These are phyloP conservation scores for Sporobolomyces pararoseus DNA, from an alignment of 768 basidiomycete species.

Conservation along the genomic window DNA sequence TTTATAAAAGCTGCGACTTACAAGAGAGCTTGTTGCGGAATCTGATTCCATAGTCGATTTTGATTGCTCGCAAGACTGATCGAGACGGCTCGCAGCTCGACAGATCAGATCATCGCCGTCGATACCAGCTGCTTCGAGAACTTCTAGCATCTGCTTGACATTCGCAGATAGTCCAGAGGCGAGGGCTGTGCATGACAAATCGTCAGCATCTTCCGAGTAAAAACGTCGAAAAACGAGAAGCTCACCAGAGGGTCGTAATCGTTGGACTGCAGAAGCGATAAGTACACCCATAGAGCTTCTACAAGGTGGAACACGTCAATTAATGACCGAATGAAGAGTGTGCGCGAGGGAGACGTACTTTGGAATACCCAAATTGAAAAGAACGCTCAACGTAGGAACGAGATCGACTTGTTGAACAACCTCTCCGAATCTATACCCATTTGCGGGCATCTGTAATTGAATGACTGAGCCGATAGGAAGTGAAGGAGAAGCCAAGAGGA, in stretches of 20 bases:
- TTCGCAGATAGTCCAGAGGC: constrained; percentile 63
- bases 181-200: neutral
- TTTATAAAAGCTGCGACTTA: neutral
- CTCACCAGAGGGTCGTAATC: constrained; percentile 62
- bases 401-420: constrained; percentile 88
- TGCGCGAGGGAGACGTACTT: neutral
- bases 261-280: constrained; percentile 78
- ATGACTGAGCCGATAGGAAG: neutral
- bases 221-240: constrained; percentile 26
- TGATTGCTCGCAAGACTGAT: neutral
- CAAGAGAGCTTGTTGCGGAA: neutral
- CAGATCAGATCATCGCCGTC: constrained; percentile 63
- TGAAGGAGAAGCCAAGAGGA: constrained; percentile 15
- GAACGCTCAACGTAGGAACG: constrained; percentile 76
- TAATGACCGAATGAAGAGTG: no score
- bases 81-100: neutral
- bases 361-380: constrained; percentile 86
- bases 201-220: neutral
- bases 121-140: constrained; percentile 62
- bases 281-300: constrained; percentile 63
- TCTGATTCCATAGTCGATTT: neutral
- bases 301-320: neutral
- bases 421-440: constrained; percentile 47
- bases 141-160: constrained; percentile 66
- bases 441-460: neutral